Evolutionary conservation across 2,329 filamentous ascomycete species (phyloP).

Genomic region (Curvularia sp.): DNA sequence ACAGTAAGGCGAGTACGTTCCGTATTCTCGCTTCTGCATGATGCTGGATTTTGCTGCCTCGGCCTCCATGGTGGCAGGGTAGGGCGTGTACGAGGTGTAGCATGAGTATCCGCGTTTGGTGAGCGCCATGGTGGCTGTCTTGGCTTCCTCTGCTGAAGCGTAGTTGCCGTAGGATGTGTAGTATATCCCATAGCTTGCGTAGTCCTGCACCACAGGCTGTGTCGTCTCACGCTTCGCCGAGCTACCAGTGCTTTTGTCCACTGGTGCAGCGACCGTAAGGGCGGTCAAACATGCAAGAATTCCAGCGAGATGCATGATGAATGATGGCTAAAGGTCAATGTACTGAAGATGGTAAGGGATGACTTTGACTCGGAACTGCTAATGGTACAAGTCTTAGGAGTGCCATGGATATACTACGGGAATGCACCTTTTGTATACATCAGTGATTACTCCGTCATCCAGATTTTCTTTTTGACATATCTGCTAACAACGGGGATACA

Average conservation of each 20-base stretch:
- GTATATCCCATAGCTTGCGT: constrained; percentile 1
- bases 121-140: background rate
- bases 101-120: background rate
- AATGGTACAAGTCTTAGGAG: background rate
- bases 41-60: background rate
- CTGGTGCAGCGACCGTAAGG: constrained; percentile 20
- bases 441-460: background rate
- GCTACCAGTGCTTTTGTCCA: constrained; percentile 12
- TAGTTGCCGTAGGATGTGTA: constrained; percentile 6
- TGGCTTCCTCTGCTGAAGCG: background rate
- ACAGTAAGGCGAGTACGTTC: constrained; percentile 5
- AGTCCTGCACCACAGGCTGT: background rate
- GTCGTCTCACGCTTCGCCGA: background rate
- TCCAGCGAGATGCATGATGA: constrained; percentile 27
- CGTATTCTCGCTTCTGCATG: constrained; percentile 6
- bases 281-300: constrained; percentile 20
- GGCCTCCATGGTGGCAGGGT: background rate
- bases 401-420: background rate
- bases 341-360: background rate
- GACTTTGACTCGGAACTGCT: background rate
- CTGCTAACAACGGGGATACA: background rate
- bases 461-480: background rate
- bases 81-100: constrained; percentile 1
- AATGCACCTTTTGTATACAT: constrained; percentile 19
- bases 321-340: background rate